Base-by-base conservation (phyloP, 306 rosid species). In the Dalbergia cultrata region DNA sequence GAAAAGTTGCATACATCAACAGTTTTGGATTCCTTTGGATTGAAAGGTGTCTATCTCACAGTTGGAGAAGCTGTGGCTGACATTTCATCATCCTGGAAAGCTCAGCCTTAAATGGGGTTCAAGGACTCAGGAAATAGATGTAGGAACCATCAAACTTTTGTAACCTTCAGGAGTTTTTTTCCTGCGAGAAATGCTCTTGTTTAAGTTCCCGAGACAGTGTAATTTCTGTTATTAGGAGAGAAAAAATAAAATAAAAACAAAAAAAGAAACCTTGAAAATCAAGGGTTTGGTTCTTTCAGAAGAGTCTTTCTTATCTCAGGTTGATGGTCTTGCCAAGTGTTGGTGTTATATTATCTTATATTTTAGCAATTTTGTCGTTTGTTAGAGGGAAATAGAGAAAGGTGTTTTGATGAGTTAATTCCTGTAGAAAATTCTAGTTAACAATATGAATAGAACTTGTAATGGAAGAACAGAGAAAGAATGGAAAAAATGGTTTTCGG, bases 31-130 rank as follows among this genome's bases (percentile, higher is more conserved):
- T 81, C 82, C 44, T 92, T 92, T 56, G 91, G 89, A 59, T 39
- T 50, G 50, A 82, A 80, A 59, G 95, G 95, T 54, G 68, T 90
- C 14, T 92, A 92, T 84, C 94, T 92, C 64, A 80, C 98, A 2
- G 98, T 94, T 16, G 95, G 91, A 82, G 94, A 94, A 90, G 97
- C 95, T 14, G 89, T 94, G 61, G 87, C 90, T 34, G 88, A 89
- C 77, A 85, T 85, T 70, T 86, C 97, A 14, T 77, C 88, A 13
- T 52, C 64, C 0, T 86, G 83, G 83, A 89, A 89, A 83, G 82
- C 90, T 67, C 82, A 86, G 45, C 88, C 90, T 73, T 90, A 16
- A 71, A 75, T 21, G 67, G 67, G 21, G 33, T 54, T 58, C 54
- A 41, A 43, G 75, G 34, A 67, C 41, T 75, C 49, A 43, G 41